A percentile compares a stretch with the other conserved stretches of the same genome.
These are phyloP conservation scores for Agaricus sinodeliciosus DNA, from an alignment of 768 basidiomycete species.

Conservation along the genomic window DNA sequence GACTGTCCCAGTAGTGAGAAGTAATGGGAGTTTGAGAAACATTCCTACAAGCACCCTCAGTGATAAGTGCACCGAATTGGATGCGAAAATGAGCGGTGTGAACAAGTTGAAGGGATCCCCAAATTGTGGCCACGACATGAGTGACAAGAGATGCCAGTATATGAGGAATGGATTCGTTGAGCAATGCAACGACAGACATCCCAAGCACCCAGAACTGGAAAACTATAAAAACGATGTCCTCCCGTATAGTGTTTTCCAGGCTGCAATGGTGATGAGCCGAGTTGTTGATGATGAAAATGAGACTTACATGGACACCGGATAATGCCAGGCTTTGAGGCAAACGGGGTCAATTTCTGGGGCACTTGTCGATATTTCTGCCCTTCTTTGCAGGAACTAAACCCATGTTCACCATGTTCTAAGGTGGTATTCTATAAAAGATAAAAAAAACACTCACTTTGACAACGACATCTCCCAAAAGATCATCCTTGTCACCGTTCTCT, in stretches of 20 bases:
- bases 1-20: slow-evolving; percentile 57
- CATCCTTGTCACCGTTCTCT: slow-evolving; percentile 13
- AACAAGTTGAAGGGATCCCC: slow-evolving; percentile 63
- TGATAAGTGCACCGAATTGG: slow-evolving; percentile 50
- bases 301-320: slow-evolving; percentile 63
- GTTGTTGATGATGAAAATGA: neutral
- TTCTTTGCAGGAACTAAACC: neutral
- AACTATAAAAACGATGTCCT: slow-evolving; percentile 69
- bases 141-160: slow-evolving; percentile 69
- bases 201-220: slow-evolving; percentile 81
- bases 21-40: slow-evolving; percentile 35
- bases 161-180: slow-evolving; percentile 80
- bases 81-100: slow-evolving; percentile 52
- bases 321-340: slow-evolving; percentile 61
- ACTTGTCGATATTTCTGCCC: neutral
- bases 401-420: neutral
- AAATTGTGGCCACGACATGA: slow-evolving; percentile 65
- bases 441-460: slow-evolving; percentile 4
- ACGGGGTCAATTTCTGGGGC: neutral
- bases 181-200: slow-evolving; percentile 64
- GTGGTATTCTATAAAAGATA: neutral
- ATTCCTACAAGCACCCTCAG: slow-evolving; percentile 56
- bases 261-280: slow-evolving; percentile 26
- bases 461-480: slow-evolving; percentile 12
- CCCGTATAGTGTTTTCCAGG: slow-evolving; percentile 65